Evolutionary conservation across 495 filamentous ascomycete genomes (phyloP).

Genomic region (Podospora australis): DNA sequence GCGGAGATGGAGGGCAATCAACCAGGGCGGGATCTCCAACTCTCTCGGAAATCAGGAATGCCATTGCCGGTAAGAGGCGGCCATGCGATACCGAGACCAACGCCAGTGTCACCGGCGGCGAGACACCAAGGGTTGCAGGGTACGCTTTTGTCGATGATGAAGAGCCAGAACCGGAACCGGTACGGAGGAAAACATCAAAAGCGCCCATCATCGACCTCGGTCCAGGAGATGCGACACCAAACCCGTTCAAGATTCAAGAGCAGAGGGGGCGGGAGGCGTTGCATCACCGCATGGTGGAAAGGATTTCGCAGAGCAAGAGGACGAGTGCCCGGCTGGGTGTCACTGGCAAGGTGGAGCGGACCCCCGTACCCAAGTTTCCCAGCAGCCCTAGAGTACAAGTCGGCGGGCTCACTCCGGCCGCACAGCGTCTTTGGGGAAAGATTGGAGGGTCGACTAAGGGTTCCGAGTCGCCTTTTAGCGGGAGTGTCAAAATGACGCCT

Average conservation of each 20-base stretch:
- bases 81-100: conserved; percentile 58
- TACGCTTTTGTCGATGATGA: conserved; percentile 93
- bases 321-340: conserved; percentile 38
- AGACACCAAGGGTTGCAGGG: conserved; percentile 85
- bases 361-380: conserved; percentile 64
- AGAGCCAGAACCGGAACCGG: conserved; percentile 35
- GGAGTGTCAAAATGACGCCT: conserved; percentile 23
- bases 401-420: conserved; percentile 66
- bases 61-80: conserved; percentile 70
- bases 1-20: conserved; percentile 13
- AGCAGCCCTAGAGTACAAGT: conserved; percentile 63
- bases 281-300: conserved; percentile 87
- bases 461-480: conserved; percentile 45
- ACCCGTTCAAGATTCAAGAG: conserved; percentile 77
- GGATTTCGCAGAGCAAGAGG: conserved; percentile 66
- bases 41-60: conserved; percentile 76
- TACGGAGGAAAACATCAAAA: conserved; percentile 3
- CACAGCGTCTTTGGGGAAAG: conserved; percentile 64
- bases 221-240: conserved; percentile 55
- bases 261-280: conserved; percentile 73
- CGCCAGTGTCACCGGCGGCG: conserved; percentile 41
- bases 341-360: conserved; percentile 52
- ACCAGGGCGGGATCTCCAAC: conserved; percentile 66
- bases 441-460: conserved; percentile 51
- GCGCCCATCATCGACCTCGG: conserved; percentile 45